Evolutionary conservation across 345 rosid species (phyloP).

Genomic region (rapeseed (Brassica napus)): DNA sequence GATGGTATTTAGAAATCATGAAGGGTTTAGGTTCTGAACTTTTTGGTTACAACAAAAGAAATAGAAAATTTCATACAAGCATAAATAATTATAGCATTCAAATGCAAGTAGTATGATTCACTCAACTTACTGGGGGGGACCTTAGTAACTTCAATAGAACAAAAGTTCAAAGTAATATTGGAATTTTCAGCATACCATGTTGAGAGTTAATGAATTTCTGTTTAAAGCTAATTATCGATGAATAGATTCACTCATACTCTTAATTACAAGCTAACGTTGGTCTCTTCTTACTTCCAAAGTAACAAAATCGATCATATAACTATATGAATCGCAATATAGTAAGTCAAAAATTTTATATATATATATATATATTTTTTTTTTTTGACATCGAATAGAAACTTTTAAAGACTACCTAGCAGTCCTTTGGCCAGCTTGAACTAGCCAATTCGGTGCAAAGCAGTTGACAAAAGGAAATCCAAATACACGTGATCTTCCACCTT

Average conservation of each 20-base stretch:
- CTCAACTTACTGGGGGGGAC: neutral
- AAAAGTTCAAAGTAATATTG: neutral
- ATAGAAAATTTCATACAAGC: neutral
- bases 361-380: no score
- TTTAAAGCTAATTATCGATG: neutral
- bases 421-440: no score
- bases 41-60: neutral
- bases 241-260: neutral
- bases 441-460: no score
- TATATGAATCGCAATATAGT: neutral
- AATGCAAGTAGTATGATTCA: neutral
- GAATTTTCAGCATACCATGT: neutral
- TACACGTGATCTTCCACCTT: no score
- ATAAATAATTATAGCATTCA: neutral
- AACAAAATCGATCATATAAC: neutral
- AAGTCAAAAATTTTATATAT: neutral
- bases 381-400: no score
- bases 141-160: neutral
- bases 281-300: neutral
- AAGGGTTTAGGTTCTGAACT: neutral
- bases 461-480: no score
- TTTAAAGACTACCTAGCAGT: no score
- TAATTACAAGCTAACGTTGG: neutral
- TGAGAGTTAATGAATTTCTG: neutral
- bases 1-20: neutral